Evolutionary conservation across 225 moss, liverwort and hornwort species (phyloP), one percentile per base, ranked within the genome.

Genomic region (Bryoerythrophyllum caledonicum): DNA sequence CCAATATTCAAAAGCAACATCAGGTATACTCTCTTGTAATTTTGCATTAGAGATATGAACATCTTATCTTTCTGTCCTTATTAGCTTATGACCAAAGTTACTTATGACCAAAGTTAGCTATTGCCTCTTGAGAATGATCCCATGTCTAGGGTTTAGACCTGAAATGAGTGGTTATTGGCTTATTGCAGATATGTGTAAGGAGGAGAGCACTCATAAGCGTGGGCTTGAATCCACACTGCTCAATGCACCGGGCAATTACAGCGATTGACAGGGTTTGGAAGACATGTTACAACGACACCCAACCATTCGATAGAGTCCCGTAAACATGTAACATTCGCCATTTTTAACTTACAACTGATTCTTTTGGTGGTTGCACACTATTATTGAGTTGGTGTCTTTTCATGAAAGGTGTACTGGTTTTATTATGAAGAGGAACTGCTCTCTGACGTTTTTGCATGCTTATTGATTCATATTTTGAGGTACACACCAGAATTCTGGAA

Each of bases 171-270:
- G 13, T 70, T 27, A 27, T 53, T 44, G 32, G 8, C 7, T 72
- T 71, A 57, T 40, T 1, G 63, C 91, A 97, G 97, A 84, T 90
- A n/a, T 99, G 97, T 73, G 95, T 91, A 14, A 89, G 86, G 80
- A 84, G 95, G 72, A 86, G 97, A 73, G 97, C 97, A 15, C 93
- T 93, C 35, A 90, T 99, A 65, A 95, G 94, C 73, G 93, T 99
- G 68, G 81, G 89, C 20, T 72, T 93, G 56, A 99, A 99, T 78
- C 97, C 97, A 30, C 85, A 99, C 63, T 99, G 95, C 78, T 91
- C 97, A 17, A 79, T 89, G 77, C 63, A 60, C 74, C 86, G 88
- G n/a, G 86, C 93, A 30, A 85, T 86, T 46, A 76, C 90, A 66
- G 93, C 93, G 28, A 88, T 99, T 61, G 89, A 93, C 60, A 75